A percentile compares a stretch with the other conserved stretches of the same genome.
Conservation (phyloP, 345 rosid species). For the Corchorus capsularis region DNA sequence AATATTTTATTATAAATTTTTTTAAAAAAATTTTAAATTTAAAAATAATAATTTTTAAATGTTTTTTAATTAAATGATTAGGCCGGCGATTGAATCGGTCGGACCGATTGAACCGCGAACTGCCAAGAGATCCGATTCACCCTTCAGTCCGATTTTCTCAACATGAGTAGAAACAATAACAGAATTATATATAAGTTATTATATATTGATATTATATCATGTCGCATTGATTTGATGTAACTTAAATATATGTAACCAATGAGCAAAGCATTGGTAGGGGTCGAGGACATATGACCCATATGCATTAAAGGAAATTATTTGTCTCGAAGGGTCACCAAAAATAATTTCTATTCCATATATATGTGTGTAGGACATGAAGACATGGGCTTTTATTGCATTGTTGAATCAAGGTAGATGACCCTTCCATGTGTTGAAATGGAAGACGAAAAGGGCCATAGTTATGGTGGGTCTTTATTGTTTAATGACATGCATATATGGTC, state of each 20-base stretch:
- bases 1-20: no score
- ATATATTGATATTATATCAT: background rate
- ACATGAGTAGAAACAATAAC: no score
- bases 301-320: background rate
- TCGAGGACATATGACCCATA: no score
- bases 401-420: slow-evolving; percentile 8
- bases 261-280: background rate
- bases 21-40: no score
- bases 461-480: background rate
- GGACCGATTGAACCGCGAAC: no score
- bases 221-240: background rate
- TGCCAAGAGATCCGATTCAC: no score
- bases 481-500: background rate
- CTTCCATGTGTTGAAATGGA: slow-evolving; percentile 11
- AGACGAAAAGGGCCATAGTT: background rate
- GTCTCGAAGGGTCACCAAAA: background rate
- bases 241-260: background rate
- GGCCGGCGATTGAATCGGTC: no score
- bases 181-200: no score
- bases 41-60: no score
- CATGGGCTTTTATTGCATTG: background rate
- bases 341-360: background rate
- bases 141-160: no score
- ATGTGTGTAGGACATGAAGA: background rate
- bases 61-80: no score